A percentile compares a stretch with the other conserved stretches of the same genome.
phyloP scores from a whole-genome alignment of 257 asterid species.

The Plectranthus barbatus region DNA sequence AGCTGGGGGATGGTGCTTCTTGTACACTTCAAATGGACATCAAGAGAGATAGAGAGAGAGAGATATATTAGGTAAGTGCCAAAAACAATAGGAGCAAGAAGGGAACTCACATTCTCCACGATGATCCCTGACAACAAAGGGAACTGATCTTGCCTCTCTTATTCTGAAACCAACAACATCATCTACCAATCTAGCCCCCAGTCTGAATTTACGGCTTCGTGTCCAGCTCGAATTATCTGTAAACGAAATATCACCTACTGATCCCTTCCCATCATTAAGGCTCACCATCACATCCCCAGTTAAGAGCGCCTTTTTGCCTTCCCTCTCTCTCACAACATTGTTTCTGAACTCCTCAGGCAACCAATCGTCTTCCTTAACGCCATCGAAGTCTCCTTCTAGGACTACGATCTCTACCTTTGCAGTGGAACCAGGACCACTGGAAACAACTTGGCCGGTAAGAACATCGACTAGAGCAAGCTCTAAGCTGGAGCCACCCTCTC shows the following conservation, averaged over 20 bases:
- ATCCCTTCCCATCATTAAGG: slow-evolving; percentile 60
- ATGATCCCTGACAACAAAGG: slow-evolving; percentile 79
- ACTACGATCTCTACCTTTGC: slow-evolving; percentile 69
- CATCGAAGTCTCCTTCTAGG: slow-evolving; percentile 84
- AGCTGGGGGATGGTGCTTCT: slow-evolving; percentile 92
- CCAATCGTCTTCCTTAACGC: slow-evolving; percentile 58
- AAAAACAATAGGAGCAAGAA: neutral
- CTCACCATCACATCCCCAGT: slow-evolving; percentile 53
- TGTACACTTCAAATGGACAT: slow-evolving; percentile 45
- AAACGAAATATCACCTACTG: slow-evolving; percentile 53
- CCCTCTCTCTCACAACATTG: slow-evolving; percentile 68
- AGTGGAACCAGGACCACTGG: slow-evolving; percentile 45
- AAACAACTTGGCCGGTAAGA: slow-evolving; percentile 46
- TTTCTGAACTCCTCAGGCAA: slow-evolving; percentile 54
- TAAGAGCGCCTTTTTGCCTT: slow-evolving; percentile 71
- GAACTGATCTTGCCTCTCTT: slow-evolving; percentile 73
- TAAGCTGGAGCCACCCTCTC: slow-evolving; percentile 46
- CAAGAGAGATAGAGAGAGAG: slow-evolving; percentile 8
- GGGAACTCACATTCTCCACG: slow-evolving; percentile 79
- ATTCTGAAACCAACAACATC: slow-evolving; percentile 43
- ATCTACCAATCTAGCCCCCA: slow-evolving; percentile 67
- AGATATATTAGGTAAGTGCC: no score
- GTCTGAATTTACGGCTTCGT: slow-evolving; percentile 82
- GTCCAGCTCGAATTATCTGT: slow-evolving; percentile 97
- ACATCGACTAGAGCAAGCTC: slow-evolving; percentile 56